These are phyloP conservation scores for Alternaria brassicicola DNA, from an alignment of 2,329 filamentous ascomycete genomes.

Conservation along the genomic window DNA sequence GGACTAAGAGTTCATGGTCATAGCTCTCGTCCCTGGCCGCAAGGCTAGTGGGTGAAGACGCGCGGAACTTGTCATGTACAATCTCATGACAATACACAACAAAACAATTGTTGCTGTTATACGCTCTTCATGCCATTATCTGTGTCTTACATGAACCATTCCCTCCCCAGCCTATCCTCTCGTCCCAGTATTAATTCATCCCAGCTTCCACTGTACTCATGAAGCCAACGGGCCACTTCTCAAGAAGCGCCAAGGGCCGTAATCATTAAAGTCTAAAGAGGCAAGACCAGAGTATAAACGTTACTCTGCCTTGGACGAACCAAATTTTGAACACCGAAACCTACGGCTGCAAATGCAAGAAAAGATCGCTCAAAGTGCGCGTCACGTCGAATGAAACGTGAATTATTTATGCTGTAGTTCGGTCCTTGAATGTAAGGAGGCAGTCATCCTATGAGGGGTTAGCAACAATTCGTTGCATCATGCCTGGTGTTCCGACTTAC, in stretches of 20 bases:
- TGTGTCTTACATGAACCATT: background rate
- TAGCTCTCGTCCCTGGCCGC: conserved; percentile 19
- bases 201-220: conserved; percentile 21
- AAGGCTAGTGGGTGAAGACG: background rate
- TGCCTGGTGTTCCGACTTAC: conserved; percentile 58
- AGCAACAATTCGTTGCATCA: conserved; percentile 20
- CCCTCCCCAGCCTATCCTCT: background rate
- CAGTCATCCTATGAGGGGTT: conserved; percentile 72
- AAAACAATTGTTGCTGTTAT: background rate
- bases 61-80: background rate
- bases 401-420: conserved; percentile 28
- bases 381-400: conserved; percentile 18
- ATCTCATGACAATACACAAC: background rate
- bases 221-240: conserved; percentile 18
- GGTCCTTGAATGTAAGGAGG: conserved; percentile 70
- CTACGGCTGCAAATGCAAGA: conserved; percentile 33
- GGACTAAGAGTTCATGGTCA: conserved; percentile 24
- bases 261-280: conserved; percentile 39
- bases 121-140: conserved; percentile 23
- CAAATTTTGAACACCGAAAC: conserved; percentile 17
- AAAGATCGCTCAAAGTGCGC: conserved; percentile 32
- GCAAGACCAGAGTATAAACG: conserved; percentile 19
- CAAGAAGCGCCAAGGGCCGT: conserved; percentile 23
- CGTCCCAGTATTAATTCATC: conserved; percentile 17
- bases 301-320: conserved; percentile 22